These are phyloP conservation scores for Sporothrix euskadiensis DNA, from an alignment of 2,329 filamentous ascomycete species.

Conservation along the genomic window DNA sequence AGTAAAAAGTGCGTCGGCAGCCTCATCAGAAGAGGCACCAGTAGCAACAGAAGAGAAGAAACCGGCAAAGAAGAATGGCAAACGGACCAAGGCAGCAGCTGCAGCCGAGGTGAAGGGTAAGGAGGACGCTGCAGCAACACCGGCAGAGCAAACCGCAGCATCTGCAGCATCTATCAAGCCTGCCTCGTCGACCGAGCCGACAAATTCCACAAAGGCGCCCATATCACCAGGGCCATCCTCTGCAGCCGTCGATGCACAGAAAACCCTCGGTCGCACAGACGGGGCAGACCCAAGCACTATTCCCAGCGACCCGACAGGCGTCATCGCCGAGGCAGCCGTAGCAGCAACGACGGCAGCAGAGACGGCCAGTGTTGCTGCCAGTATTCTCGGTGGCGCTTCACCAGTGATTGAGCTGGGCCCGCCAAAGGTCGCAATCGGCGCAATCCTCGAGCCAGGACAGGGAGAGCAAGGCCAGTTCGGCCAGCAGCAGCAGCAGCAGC, in stretches of 20 bases:
- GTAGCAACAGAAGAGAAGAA: background rate
- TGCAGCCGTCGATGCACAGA: background rate
- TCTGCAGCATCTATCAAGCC: background rate
- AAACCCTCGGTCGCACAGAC: background rate
- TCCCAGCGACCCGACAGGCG: conserved; percentile 2
- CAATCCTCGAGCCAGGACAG: conserved; percentile 3
- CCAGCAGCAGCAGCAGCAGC: background rate
- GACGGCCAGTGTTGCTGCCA: background rate
- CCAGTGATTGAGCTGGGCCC: conserved; percentile 34
- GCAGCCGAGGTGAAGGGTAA: background rate
- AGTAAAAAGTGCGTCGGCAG: background rate
- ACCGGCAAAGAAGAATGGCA: conserved; percentile 5
- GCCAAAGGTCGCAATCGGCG: conserved; percentile 27
- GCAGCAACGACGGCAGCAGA: conserved; percentile 19
- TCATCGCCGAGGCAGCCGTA: conserved; percentile 4
- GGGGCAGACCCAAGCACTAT: background rate
- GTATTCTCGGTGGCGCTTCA: background rate
- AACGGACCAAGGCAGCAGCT: background rate
- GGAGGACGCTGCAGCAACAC: background rate
- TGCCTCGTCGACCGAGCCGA: background rate
- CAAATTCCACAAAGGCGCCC: background rate
- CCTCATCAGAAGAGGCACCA: background rate
- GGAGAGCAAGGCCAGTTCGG: background rate
- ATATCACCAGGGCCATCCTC: background rate
- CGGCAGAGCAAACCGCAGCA: background rate